Evolutionary conservation across 2,329 filamentous ascomycete genomes (phyloP), one percentile per base, ranked within the genome.

Genomic region (Fusarium sororula): DNA sequence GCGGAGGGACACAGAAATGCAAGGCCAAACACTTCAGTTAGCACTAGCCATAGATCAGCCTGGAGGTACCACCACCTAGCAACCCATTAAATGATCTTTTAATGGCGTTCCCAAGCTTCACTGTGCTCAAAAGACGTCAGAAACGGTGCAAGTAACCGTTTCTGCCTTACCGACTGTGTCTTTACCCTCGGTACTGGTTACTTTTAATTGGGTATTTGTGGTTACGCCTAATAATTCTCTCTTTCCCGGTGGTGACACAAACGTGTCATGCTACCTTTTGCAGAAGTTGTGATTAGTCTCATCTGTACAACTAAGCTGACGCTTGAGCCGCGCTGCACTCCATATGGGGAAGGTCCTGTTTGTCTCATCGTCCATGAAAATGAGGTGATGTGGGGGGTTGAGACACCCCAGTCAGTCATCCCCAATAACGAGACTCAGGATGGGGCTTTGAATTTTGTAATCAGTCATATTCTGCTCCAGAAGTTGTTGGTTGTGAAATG

Each of bases 391-490:
- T 44, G 41, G n/a, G 41, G 15, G 15, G 1, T 5, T 44, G n/a
- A 44, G n/a, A 44, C n/a, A 24, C n/a, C 41, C 41, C 1, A 3
- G n/a, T 44, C 15, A 17, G 6, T 18, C 5, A 17, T 10, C 1
- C 6, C 15, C 15, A 17, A 24, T 7, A 26, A 5, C 24, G 24
- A 26, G 4, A 44, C 15, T 24, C 2, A 2, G 15, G 1, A 3
- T 12, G 18, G 6, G n/a, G 10, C 15, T 44, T 24, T 24, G 15
- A 11, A 18, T 44, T 44, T 44, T 15, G 41, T 24, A 24, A 44
- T 24, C 2, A 7, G 3, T 44, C n/a, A 4, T 44, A 0, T 24
- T 44, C 5, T 44, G 15, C 41, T 7, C 24, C 24, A 5, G 24
- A 26, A 26, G 24, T 44, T 7, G 10, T 44, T 44, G 15, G n/a